A percentile compares a stretch with the other conserved stretches of the same genome.
These are phyloP conservation scores for Lodderomyces elongisporus DNA, from an alignment of 1,139 yeast genomes.

Conservation along the genomic window DNA sequence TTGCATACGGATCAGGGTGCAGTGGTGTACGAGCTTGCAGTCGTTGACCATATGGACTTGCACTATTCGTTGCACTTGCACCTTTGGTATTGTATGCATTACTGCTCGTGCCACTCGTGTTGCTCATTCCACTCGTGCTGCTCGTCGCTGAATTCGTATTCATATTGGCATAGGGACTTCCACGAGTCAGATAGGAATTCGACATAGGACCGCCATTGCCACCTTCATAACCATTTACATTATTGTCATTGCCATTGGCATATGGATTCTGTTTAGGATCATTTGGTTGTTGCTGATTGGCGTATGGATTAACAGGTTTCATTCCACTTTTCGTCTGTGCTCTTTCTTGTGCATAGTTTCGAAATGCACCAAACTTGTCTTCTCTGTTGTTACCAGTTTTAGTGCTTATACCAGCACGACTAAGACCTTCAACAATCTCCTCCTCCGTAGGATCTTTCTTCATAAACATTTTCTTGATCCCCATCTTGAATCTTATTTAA, in stretches of 20 bases:
- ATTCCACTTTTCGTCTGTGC: conserved; percentile 36
- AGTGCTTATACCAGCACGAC: conserved; percentile 50
- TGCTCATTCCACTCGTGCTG: background rate
- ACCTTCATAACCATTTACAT: no score
- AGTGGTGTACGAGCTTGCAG: background rate
- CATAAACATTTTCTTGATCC: conserved; percentile 51
- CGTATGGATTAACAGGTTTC: conserved; percentile 46
- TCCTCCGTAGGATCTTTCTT: conserved; percentile 59
- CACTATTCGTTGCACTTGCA: background rate
- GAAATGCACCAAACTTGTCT: conserved; percentile 64
- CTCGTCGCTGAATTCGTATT: background rate
- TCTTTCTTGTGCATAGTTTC: conserved; percentile 51
- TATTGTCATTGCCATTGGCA: conserved; percentile 10
- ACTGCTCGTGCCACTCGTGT: background rate
- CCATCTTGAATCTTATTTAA: conserved; percentile 23
- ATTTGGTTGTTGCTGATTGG: conserved; percentile 20
- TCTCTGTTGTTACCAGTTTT: conserved; percentile 32
- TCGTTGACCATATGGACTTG: background rate
- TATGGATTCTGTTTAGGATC: conserved; percentile 24
- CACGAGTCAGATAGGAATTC: background rate
- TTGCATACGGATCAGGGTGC: background rate
- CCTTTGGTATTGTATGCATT: background rate
- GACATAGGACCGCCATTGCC: background rate
- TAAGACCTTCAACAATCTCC: conserved; percentile 47
- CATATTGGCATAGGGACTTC: background rate